Conservation (phyloP, 2,329 filamentous ascomycete species). For the Sporothrix dimorphospora region DNA sequence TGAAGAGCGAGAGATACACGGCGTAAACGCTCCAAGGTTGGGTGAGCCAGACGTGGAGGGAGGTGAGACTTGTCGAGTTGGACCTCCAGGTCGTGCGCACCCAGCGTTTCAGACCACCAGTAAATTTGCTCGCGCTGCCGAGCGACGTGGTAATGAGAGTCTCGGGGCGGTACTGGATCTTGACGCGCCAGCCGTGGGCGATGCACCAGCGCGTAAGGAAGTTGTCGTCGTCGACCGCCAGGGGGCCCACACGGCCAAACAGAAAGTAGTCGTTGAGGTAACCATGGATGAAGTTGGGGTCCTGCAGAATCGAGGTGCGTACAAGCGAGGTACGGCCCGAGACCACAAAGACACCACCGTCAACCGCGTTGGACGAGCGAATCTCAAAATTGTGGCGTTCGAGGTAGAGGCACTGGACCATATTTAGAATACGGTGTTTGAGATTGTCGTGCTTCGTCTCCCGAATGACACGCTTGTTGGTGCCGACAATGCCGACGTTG, state of each 20-base stretch:
- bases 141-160: conserved; percentile 57
- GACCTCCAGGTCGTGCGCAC: conserved; percentile 61
- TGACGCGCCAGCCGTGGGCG: conserved; percentile 54
- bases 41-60: conserved; percentile 44
- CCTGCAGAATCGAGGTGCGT: conserved; percentile 53
- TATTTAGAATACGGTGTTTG: conserved; percentile 51
- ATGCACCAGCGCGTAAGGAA: conserved; percentile 60
- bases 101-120: conserved; percentile 59
- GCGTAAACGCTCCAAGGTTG: conserved; percentile 59
- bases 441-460: conserved; percentile 36
- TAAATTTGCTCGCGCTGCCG: conserved; percentile 52
- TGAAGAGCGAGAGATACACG: conserved; percentile 57
- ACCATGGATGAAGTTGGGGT: conserved; percentile 45
- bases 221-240: conserved; percentile 65
- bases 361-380: conserved; percentile 57
- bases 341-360: conserved; percentile 62
- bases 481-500: conserved; percentile 58
- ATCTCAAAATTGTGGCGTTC: conserved; percentile 66
- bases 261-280: conserved; percentile 58
- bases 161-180: conserved; percentile 56
- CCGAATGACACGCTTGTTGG: conserved; percentile 57
- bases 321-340: conserved; percentile 58
- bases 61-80: conserved; percentile 54
- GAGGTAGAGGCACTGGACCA: conserved; percentile 62
- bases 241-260: conserved; percentile 47